These are phyloP conservation scores for Cydonia oblonga DNA, from an alignment of 331 rosid genomes.

Conservation along the genomic window DNA sequence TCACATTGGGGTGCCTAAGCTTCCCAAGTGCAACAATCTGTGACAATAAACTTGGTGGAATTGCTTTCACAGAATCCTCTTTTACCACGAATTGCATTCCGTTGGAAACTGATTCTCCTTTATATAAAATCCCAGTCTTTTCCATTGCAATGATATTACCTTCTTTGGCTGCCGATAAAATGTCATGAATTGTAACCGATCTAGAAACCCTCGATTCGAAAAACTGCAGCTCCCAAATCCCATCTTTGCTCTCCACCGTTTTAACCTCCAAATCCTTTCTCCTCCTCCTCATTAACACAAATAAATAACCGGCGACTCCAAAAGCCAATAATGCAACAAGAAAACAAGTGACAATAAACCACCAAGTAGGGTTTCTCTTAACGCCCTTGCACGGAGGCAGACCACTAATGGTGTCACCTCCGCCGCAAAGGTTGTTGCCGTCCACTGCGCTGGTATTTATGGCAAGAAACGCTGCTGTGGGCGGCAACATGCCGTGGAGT, in stretches of 20 bases:
- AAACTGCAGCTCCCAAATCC: conserved; percentile 57
- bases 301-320: conserved; percentile 3
- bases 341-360: conserved; percentile 32
- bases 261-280: conserved; percentile 22
- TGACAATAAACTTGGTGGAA: conserved; percentile 36
- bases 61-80: conserved; percentile 25
- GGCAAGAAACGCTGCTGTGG: conserved; percentile 59
- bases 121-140: conserved; percentile 26
- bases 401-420: conserved; percentile 23
- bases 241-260: conserved; percentile 50
- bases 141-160: conserved; percentile 40
- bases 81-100: conserved; percentile 43
- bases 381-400: conserved; percentile 46
- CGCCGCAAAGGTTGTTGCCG: conserved; percentile 60
- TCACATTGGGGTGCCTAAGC: conserved; percentile 42
- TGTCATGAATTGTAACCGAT: conserved; percentile 29
- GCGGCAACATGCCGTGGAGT: conserved; percentile 62
- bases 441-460: conserved; percentile 57
- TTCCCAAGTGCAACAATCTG: conserved; percentile 38
- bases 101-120: conserved; percentile 30
- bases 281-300: conserved; percentile 24
- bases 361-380: conserved; percentile 24
- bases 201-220: conserved; percentile 35
- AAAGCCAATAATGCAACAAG: conserved; percentile 23
- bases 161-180: conserved; percentile 30